phyloP scores from a whole-genome alignment of 2,329 filamentous ascomycete species.

The Paracamarosporium sp. region DNA sequence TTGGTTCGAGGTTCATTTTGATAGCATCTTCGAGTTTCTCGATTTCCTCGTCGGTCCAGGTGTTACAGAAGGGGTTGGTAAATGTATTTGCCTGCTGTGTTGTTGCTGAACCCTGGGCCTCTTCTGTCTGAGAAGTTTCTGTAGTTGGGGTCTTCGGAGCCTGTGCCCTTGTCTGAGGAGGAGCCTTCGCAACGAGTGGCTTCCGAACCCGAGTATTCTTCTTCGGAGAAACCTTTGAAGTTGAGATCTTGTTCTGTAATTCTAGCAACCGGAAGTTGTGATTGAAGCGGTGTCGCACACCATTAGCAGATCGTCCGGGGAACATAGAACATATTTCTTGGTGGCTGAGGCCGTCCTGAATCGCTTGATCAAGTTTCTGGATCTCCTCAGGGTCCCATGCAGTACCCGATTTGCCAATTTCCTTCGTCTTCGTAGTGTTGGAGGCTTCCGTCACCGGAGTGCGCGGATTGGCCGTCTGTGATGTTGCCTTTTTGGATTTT shows the following conservation, averaged over 20 bases:
- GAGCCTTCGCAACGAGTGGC: too few species aligned
- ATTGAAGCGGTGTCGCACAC: not conserved
- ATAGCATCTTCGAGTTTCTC: not conserved
- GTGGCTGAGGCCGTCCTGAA: not conserved
- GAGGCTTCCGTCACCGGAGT: too few species aligned
- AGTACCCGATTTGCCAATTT: not conserved
- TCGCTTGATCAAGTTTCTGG: not conserved
- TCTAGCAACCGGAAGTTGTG: not conserved
- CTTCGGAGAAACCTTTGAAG: too few species aligned
- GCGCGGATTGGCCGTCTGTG: not conserved
- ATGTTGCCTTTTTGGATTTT: not conserved
- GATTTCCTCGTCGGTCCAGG: not conserved
- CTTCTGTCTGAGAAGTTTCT: not conserved
- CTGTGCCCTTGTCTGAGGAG: too few species aligned
- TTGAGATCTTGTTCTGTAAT: not conserved
- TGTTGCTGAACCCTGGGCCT: not conserved
- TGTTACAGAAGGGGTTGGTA: too few species aligned
- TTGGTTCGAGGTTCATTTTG: not conserved
- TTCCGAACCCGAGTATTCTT: too few species aligned
- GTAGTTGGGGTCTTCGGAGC: not conserved
- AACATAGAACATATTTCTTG: not conserved
- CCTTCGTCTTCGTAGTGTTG: not conserved
- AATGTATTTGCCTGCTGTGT: not conserved
- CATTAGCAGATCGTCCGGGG: not conserved
- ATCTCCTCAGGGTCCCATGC: not conserved